Percentiles rank a stretch among this genome's conserved stretches.
Conservation (phyloP, 768 basidiomycete species). For the Melanogaster broomeanus region DNA sequence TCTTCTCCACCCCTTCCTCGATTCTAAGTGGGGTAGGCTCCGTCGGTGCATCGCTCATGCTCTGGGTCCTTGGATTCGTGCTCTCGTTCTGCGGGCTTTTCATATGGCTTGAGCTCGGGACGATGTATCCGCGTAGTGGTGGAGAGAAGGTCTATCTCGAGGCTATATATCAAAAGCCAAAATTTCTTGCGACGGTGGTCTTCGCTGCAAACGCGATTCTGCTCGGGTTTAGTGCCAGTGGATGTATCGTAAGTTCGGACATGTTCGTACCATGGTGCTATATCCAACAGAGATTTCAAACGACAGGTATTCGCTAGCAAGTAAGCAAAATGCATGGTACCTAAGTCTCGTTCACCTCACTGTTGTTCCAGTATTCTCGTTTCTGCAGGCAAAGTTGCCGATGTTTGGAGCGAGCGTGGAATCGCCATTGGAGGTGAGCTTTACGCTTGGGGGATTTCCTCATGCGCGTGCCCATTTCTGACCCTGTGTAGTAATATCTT, state of each 20-base stretch:
- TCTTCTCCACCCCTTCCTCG: slow-evolving; percentile 62
- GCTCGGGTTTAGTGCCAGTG: slow-evolving; percentile 42
- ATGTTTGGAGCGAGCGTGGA: slow-evolving; percentile 55
- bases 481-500: slow-evolving; percentile 41
- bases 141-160: slow-evolving; percentile 68
- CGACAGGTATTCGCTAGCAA: slow-evolving; percentile 37
- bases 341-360: not conserved
- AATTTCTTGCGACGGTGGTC: slow-evolving; percentile 48
- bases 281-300: not conserved
- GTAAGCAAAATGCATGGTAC: slow-evolving; percentile 11
- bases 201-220: slow-evolving; percentile 51
- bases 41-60: slow-evolving; percentile 62
- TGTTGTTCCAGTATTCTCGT: slow-evolving; percentile 45
- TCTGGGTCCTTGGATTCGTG: slow-evolving; percentile 63
- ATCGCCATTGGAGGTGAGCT: slow-evolving; percentile 56
- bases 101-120: slow-evolving; percentile 64
- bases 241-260: slow-evolving; percentile 46
- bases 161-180: slow-evolving; percentile 50
- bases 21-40: slow-evolving; percentile 59
- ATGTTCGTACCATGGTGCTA: not conserved
- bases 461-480: not conserved
- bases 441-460: not conserved
- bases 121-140: slow-evolving; percentile 63
- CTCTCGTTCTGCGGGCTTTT: slow-evolving; percentile 61
- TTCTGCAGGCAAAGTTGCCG: slow-evolving; percentile 40